Conservation (phyloP, 2,329 filamentous ascomycete species). For the Aspergillus fructus region DNA sequence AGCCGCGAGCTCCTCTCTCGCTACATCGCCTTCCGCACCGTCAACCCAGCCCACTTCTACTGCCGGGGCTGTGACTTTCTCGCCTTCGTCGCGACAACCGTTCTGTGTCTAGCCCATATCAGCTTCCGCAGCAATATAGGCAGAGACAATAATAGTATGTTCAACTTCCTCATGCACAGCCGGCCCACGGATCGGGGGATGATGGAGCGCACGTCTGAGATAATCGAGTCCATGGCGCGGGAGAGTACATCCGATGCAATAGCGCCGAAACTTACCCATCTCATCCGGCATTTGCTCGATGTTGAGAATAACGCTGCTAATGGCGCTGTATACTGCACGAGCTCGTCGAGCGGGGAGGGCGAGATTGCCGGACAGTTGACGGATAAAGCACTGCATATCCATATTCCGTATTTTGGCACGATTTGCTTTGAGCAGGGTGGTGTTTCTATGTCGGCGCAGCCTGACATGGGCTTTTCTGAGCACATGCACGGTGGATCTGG, state of each 20-base stretch:
- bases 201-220: conserved; percentile 38
- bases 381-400: background rate
- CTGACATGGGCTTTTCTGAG: no score
- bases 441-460: background rate
- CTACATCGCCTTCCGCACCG: conserved; percentile 50
- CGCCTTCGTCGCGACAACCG: conserved; percentile 42
- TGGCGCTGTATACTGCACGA: conserved; percentile 19
- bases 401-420: conserved; percentile 11
- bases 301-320: conserved; percentile 39
- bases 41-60: conserved; percentile 39
- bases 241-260: background rate
- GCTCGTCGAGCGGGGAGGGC: background rate
- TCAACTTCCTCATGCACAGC: background rate
- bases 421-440: conserved; percentile 2
- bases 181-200: conserved; percentile 40
- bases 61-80: conserved; percentile 55
- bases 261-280: background rate
- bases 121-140: conserved; percentile 28
- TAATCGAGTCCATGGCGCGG: conserved; percentile 24
- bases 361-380: background rate
- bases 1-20: conserved; percentile 53
- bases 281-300: conserved; percentile 38
- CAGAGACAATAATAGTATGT: background rate
- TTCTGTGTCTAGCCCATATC: conserved; percentile 51
- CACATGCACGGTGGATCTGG: no score